phyloP scores from a whole-genome alignment of 352 stramenopile species.

The Pythium sukuiense region DNA sequence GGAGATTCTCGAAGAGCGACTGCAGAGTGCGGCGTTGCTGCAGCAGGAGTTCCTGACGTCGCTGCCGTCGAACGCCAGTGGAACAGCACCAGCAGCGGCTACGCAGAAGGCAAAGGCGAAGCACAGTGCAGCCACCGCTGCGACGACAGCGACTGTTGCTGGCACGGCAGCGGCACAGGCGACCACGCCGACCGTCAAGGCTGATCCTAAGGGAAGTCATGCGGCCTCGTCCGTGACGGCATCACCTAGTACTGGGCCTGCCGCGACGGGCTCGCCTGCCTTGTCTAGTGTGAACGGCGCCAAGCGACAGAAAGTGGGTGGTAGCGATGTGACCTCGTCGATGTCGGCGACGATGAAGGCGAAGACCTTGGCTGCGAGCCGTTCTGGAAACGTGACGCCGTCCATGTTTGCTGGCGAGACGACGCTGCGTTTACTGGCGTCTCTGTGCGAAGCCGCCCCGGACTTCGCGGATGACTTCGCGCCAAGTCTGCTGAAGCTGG shows the following conservation, averaged over 20 bases:
- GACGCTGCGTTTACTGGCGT: slow-evolving; percentile 64
- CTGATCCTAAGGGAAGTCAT: slow-evolving; percentile 22
- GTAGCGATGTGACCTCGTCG: neutral
- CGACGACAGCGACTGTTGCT: neutral
- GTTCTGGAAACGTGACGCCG: slow-evolving; percentile 33
- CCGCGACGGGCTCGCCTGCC: slow-evolving; percentile 12
- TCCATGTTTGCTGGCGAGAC: slow-evolving; percentile 70
- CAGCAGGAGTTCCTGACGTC: slow-evolving; percentile 55
- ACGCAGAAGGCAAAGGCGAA: slow-evolving; percentile 47
- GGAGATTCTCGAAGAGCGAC: slow-evolving; percentile 81
- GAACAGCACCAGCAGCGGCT: slow-evolving; percentile 11
- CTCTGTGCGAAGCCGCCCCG: slow-evolving; percentile 53
- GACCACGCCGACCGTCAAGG: slow-evolving; percentile 21
- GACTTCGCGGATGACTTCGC: slow-evolving; percentile 83
- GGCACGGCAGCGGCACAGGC: slow-evolving; percentile 2
- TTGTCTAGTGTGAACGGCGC: slow-evolving; percentile 13
- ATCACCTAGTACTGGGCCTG: neutral
- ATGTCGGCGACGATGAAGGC: slow-evolving; percentile 16
- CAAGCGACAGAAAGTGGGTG: slow-evolving; percentile 23
- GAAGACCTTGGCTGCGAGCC: slow-evolving; percentile 23
- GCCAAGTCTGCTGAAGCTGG: slow-evolving; percentile 74
- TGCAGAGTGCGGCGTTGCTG: slow-evolving; percentile 63
- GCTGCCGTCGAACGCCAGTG: slow-evolving; percentile 20
- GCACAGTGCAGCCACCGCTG: slow-evolving; percentile 2
- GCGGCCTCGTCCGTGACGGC: slow-evolving; percentile 10